Evolutionary conservation across 116 monocot genomes (phyloP).

Genomic region (Iris pallida): DNA sequence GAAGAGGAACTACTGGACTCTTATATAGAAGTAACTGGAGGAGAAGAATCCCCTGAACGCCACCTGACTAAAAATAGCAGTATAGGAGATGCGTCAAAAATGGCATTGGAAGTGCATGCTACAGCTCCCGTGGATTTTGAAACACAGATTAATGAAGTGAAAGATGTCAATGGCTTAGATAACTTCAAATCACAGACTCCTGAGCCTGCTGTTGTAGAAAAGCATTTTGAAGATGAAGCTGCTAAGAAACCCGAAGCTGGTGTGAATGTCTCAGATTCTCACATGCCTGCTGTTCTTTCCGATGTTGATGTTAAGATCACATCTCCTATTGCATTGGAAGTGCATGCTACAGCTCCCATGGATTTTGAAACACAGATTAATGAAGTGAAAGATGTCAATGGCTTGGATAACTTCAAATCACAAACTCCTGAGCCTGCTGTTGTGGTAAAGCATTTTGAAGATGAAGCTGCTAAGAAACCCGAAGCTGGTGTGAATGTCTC

Average conservation of each 20-base stretch:
- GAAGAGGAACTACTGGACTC: no score
- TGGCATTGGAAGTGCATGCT: not conserved
- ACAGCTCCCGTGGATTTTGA: conserved; percentile 2
- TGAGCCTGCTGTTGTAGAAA: not conserved
- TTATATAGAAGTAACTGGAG: no score
- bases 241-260: conserved; percentile 8
- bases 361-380: not conserved
- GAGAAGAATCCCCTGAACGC: no score
- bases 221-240: conserved; percentile 19
- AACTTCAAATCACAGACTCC: not conserved
- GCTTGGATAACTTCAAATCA: not conserved
- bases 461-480: conserved; percentile 14
- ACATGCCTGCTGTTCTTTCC: conserved; percentile 8
- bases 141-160: not conserved
- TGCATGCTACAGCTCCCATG: not conserved
- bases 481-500: conserved; percentile 9
- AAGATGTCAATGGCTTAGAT: not conserved
- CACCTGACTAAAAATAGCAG: not conserved
- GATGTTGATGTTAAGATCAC: conserved; percentile 2
- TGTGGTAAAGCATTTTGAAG: conserved; percentile 7
- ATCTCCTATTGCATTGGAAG: conserved; percentile 1
- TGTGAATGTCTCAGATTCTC: conserved; percentile 6
- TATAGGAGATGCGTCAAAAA: not conserved
- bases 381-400: not conserved
- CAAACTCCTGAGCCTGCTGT: not conserved